Evolutionary conservation across 345 rosid species (phyloP), one percentile per base, ranked within the genome.

Genomic region (Brassica nigra): DNA sequence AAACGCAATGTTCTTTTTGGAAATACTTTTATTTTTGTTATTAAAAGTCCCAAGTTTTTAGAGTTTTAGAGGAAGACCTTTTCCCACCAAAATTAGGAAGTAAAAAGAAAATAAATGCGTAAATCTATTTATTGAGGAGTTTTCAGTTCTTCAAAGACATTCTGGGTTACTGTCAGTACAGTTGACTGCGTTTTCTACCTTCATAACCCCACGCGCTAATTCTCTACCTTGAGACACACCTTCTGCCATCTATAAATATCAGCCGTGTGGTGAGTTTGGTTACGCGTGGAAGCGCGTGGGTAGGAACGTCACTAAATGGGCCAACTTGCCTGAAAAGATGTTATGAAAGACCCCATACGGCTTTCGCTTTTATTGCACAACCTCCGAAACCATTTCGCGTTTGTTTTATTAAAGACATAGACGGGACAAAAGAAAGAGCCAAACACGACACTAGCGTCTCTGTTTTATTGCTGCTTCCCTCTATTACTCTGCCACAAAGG

Each of bases 91-190:
- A 62, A 16, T 4, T 4, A 52, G 15, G 6, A 34, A 77, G 18
- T n/a, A 49, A 49, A 33, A 14, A 59, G 6, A 11, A 62, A 77
- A 62, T 62, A 62, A 69, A 69, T 61, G 69, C 54, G 5, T 14
- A 2, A 67, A 47, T 66, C 18, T 58, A 57, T 68, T 42, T 42
- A 68, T 61, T 68, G 28, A 52, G 27, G 27, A 49, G 59, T 47
- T 69, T 47, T n/a, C 20, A 63, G 18, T 36, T 16, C 47, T 78
- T 15, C 36, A 65, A 78, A 72, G 77, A 78, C 81, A 78, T 72
- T 78, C 73, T 72, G 77, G 33, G 73, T 72, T 66, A 57, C 18
- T 72, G 77, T 65, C 81, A 66, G 77, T 72, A 72, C 54, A 72
- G 73, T 65, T 55, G 77, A 78, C 52, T 37, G 81, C 52, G 37